Base-by-base conservation (phyloP, 768 basidiomycete genomes). In the Lentinula boryana region DNA sequence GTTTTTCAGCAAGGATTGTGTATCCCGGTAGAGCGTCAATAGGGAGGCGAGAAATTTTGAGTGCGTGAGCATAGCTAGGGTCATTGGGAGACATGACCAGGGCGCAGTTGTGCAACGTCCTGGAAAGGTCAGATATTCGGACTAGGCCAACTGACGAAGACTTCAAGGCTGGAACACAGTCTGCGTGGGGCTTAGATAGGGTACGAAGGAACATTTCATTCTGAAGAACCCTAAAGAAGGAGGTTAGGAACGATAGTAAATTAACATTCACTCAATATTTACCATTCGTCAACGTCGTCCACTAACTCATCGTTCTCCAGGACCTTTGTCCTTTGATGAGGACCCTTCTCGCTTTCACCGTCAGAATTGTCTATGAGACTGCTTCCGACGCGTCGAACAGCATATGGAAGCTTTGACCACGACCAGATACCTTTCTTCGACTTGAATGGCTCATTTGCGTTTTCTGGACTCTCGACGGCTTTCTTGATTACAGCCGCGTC, bases 281-380 rank as follows among this genome's bases (percentile, higher is more conserved):
- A 62, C 64, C 64, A 65, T 65, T 65, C 64, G 50, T 65, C 63
- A 13, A 63, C 53, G 21, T 63, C 62, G 31, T 53, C 40, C 31
- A 63, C 54, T 9, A 65, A 52, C 27, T 65, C 64, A 9, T 63
- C 60, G n/a, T 59, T 52, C 8, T 55, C 56, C 55, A 61, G 54
- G 23, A 62, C 60, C 27, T 60, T 56, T 4, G 46, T 18, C 55
- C 51, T 61, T 49, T 65, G 60, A 27, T 43, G 61, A 4, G 33
- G 16, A 38, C 15, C 43, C 16, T 58, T 40, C n/a, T 38, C 52
- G 36, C 18, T 27, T 10, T 31, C 32, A 6, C 13, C 32, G 16
- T 21, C 43, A 27, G 27, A 27, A 46, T 38, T 15, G 49, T 44
- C 27, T 41, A 43, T 27, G 49, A 58, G 43, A 38, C 56, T 10